Base-by-base conservation (phyloP, 495 filamentous ascomycete species). In the Oidiodendron maius region DNA sequence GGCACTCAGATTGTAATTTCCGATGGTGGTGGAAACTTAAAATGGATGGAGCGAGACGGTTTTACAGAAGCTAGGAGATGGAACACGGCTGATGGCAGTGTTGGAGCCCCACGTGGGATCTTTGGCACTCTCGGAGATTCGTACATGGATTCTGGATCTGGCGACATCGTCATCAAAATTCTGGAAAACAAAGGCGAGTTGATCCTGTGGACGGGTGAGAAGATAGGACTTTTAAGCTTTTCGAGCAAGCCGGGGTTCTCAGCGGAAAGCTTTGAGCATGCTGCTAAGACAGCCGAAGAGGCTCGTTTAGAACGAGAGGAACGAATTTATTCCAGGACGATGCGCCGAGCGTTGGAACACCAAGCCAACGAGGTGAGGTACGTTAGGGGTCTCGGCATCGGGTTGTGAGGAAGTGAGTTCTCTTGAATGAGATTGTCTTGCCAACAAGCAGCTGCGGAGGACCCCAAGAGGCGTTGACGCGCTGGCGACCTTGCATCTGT, bases 11-110 rank as follows among this genome's bases (percentile, higher is more conserved):
- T 97, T 34, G 86, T 91, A 18, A 88, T 87, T 53, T 86, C 87
- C 0, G 91, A 96, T 53, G 81, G 84, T 3, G 80, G 88, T 40
- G 91, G 91, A 0, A 82, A 82, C 49, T 61, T 97, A 50, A 95
- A 89, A 65, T 96, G 91, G 91, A 77, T 93, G 20, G 91, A 97
- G 65, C 75, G 90, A 20, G 87, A 96, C 57, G 89, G 89, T 10
- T 81, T 81, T 45, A 81, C 82, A n/a, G 80, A 87, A 55, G 84
- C 90, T 36, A 80, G 91, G 21, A 77, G 78, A 13, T 84, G 82
- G 66, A 88, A 84, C 55, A 89, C 85, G 38, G 73, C 75, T 22
- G 70, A 76, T 36, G 67, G 57, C 65, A 73, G 60, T 42, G 43
- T 58, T 16, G 57, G 51, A 43, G 63, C 41, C 44, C 62, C 51